Base-by-base conservation (phyloP, 192 early-diverging fungal genomes). In the Backusella tarrabulga region DNA sequence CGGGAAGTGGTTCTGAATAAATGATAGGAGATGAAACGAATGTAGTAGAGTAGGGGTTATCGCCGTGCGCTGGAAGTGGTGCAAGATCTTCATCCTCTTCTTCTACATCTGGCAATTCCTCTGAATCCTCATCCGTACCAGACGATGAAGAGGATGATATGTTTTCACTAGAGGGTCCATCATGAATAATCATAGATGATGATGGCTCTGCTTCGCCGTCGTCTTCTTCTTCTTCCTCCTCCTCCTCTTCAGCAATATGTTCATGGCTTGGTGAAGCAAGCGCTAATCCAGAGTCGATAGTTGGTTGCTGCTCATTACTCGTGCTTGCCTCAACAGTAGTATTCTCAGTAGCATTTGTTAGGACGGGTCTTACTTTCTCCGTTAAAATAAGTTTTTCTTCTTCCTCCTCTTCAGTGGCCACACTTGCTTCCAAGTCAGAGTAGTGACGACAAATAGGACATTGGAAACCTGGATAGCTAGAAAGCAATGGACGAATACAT, bases 401-500 rank as follows among this genome's bases (percentile, higher is more conserved):
- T 54, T 78, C 78, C 21, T 79, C 73, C 4, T 38, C 78, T 71
- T 79, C 88, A 42, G 86, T 72, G 0, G 78, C 80, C 29, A 93
- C 92, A 83, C 81, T 91, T 40, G 91, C 91, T 68, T 93, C 92
- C 29, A 95, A 83, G 80, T 95, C 94, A 14, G 93, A 91, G 71
- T 92, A 93, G 38, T 92, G 92, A 44, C 94, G 87, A 85, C 94
- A 95, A 38, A 95, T 86, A 46, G 94, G 92, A 77, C 94, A 94
- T 80, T 86, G 89, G 85, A 95, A 95, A 21, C 86, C 84, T 0
- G 86, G 85, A 75, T 85, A 87, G 38, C 85, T 87, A 67, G 92
- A 78, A 6, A 81, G 68, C 32, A 95, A 80, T 8, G 92, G 91
- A 78, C 89, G 92, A 79, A 91, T 88, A 84, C 93, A 95, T 83